Evolutionary conservation across 768 basidiomycete species (phyloP), one percentile per base, ranked within the genome.

Genomic region (Serendipita sp.): DNA sequence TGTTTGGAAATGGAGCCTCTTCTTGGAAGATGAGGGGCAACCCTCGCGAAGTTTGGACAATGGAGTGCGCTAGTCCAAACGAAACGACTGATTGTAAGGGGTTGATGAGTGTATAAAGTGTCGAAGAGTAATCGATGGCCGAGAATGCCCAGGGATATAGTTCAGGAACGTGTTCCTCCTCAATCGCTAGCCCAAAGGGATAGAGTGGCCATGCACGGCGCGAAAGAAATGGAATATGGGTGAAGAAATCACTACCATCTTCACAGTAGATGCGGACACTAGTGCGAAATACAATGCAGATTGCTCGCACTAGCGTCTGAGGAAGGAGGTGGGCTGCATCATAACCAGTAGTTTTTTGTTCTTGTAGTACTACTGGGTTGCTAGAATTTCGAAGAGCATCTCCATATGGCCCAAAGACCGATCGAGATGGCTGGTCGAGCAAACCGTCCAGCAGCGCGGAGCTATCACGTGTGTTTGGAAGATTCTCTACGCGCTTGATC

Each of bases 161-260:
- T 70, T 92, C 89, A 3, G 75, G 74, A 1, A 79, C 76, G 53
- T 89, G 75, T 3, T 81, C 80, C 28, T 90, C 77, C 67, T 91
- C 86, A 44, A 92, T 80, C 74, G 91, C 77, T 24, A 91, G 79
- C 1, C 90, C 90, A 65, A 87, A 84, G 0, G 90, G 90, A 63
- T 76, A 77, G 22, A 89, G 73, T 3, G 89, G 82, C 88, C 88
- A 90, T 1, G 86, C 89, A 64, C 77, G 81, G 41, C 84, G 78
- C 2, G 89, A 86, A 63, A 88, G 79, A 69, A 92, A 92, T 0
- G 90, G 90, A 3, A 92, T 73, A 30, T 85, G 81, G 69, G 90
- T 85, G 0, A 86, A 86, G 68, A 84, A 88, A 66, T 89, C 84
- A 34, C 79, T 68, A 3, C 89, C 89, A 65, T 86, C 85, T 66